Conservation (phyloP, 257 asterid species). For the Solanum chaucha region DNA sequence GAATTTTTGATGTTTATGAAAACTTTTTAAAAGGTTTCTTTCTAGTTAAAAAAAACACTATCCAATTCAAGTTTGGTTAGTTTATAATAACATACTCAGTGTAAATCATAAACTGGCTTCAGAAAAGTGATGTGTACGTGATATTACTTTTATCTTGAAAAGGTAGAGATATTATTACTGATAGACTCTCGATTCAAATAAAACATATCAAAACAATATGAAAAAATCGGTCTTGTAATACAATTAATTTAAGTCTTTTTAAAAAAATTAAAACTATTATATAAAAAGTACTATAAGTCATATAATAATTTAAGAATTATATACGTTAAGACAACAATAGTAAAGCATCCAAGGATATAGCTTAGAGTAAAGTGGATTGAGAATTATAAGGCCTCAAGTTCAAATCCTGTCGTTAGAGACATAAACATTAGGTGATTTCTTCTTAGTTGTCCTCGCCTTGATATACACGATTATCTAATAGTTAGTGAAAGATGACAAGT, state of each 20-base stretch:
- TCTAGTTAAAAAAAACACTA: background rate
- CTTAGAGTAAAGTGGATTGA: background rate
- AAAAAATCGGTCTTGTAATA: background rate
- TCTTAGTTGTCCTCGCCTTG: background rate
- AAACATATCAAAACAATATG: background rate
- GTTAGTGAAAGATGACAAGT: background rate
- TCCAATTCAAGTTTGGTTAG: background rate
- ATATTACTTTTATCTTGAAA: background rate
- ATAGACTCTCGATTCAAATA: background rate
- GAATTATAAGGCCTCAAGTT: background rate
- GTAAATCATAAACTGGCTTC: background rate
- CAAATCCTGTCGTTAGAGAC: background rate
- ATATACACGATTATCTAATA: background rate
- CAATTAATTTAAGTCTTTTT: background rate
- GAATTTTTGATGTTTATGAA: background rate
- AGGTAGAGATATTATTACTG: background rate
- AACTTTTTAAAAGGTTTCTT: background rate
- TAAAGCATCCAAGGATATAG: background rate
- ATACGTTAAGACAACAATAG: background rate
- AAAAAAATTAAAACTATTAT: background rate
- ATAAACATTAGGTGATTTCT: background rate
- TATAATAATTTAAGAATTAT: background rate
- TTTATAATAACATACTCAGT: background rate
- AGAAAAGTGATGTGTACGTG: fast-evolving
- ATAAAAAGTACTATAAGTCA: background rate